Conservation (phyloP, 2,329 filamentous ascomycete species). For the Arthrobotrys musiformis region DNA sequence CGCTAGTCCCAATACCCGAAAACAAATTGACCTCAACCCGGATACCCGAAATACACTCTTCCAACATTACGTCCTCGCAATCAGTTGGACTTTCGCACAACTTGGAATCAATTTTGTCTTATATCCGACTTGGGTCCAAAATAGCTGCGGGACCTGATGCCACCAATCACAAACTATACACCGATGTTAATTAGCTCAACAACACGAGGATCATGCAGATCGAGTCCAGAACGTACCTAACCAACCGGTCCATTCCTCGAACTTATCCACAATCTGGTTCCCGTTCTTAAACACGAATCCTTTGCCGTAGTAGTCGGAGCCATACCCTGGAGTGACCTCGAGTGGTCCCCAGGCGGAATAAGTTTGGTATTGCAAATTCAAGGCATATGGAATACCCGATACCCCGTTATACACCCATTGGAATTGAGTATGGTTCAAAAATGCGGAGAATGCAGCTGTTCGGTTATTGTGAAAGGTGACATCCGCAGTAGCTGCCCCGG, state of each 20-base stretch:
- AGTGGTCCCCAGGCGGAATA: constrained; percentile 43
- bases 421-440: constrained; percentile 43
- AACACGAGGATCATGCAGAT: neutral
- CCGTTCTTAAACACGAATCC: constrained; percentile 22
- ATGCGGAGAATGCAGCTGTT: constrained; percentile 23
- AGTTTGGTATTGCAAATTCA: constrained; percentile 33
- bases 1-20: neutral
- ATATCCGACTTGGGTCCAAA: constrained; percentile 36
- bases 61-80: constrained; percentile 14
- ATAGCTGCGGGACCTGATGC: constrained; percentile 48
- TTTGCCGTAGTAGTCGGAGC: constrained; percentile 38
- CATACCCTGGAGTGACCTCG: constrained; percentile 36
- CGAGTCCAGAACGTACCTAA: constrained; percentile 30
- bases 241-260: constrained; percentile 48
- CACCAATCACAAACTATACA: constrained; percentile 50
- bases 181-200: neutral
- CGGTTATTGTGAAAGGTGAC: constrained; percentile 37
- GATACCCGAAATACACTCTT: no score
- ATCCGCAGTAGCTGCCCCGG: constrained; percentile 36
- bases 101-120: constrained; percentile 19
- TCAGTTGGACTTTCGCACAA: constrained; percentile 40
- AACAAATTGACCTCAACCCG: neutral
- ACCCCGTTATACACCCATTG: constrained; percentile 49
- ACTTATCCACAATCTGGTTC: constrained; percentile 33
- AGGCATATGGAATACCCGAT: constrained; percentile 26